Base-by-base conservation (phyloP, 2,329 filamentous ascomycete genomes). In the Fusarium sublunatum region DNA sequence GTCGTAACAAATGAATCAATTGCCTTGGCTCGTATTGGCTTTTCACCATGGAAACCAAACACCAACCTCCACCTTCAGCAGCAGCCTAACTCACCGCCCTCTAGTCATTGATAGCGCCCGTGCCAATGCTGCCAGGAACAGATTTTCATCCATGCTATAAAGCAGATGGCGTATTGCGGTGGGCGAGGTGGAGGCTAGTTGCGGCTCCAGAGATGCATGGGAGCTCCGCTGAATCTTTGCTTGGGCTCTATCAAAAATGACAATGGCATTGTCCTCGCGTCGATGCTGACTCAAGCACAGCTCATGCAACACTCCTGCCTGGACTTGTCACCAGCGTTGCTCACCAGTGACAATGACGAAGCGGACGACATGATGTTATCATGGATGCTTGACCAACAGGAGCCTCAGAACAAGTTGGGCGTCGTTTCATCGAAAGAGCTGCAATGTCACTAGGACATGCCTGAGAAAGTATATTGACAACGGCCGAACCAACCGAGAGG, bases 401-500 rank as follows among this genome's bases (percentile, higher is more conserved):
- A 46, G 38, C 38, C 29, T 35, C 56, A 53, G 48, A 38, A 47
- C 40, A 38, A 57, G 58, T 47, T 48, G 53, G 53, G 58, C 47
- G 54, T 39, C 46, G 38, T 63, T 34, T 58, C 47, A 38, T 53
- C n/a, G 13, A 58, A 22, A 43, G 32, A 34, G 45, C 44, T 47
- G 42, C 11, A 25, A 29, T 63, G 60, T 49, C 49, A 29, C 32
- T 25, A 40, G 46, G 58, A 50, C 41, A 44, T 51, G 38, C 48
- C 32, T 46, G 43, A 56, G 32, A 47, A 13, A 60, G 36, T 41
- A 36, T 32, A 45, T 67, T 63, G 63, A 65, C 52, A 63, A 56
- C 65, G 61, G 55, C 35, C 54, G 48, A 58, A 60, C 61, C 57
- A 61, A 68, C 61, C 29, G 36, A 59, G 47, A 44, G 47, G 19